Conservation (phyloP, 306 rosid species). For the Trifolium repens region DNA sequence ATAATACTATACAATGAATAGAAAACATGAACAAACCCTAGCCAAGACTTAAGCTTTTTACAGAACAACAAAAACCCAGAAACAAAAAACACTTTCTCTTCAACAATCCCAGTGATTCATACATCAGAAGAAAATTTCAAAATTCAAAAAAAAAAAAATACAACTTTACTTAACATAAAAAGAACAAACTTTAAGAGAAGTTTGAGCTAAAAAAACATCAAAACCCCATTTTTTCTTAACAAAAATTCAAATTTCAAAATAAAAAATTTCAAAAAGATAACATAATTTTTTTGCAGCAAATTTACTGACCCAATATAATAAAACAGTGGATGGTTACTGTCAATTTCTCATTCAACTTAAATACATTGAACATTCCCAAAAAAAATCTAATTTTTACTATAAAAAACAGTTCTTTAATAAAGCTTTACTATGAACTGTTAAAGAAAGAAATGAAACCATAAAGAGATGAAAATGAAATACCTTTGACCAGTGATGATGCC, state of each 20-base stretch:
- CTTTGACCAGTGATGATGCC: slow-evolving; percentile 54
- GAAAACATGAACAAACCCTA: slow-evolving; percentile 36
- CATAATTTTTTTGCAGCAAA: slow-evolving; percentile 14
- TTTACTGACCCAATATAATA: slow-evolving; percentile 45
- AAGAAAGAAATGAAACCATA: slow-evolving; percentile 14
- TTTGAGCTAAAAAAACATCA: slow-evolving; percentile 36
- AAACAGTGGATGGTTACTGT: slow-evolving; percentile 54
- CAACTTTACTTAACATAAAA: slow-evolving; percentile 42
- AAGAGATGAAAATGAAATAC: slow-evolving; percentile 47
- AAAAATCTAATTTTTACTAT: slow-evolving; percentile 2
- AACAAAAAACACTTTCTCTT: slow-evolving; percentile 38
- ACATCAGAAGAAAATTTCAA: background rate
- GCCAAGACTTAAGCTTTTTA: slow-evolving; percentile 1
- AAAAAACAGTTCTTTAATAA: background rate
- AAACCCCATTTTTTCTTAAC: slow-evolving; percentile 38
- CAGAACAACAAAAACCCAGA: slow-evolving; percentile 42
- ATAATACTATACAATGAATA: slow-evolving; percentile 6
- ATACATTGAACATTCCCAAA: slow-evolving; percentile 31
- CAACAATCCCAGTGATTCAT: slow-evolving; percentile 31
- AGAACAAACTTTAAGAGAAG: slow-evolving; percentile 13
- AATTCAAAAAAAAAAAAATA: background rate
- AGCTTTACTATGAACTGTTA: background rate
- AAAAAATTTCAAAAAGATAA: background rate
- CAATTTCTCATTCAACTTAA: slow-evolving; percentile 45
- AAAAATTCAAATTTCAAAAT: slow-evolving; percentile 32